A percentile compares a stretch with the other conserved stretches of the same genome.
Evolutionary conservation across 805 yeast species (phyloP).

Genomic region (Kluyveromyces siamensis): DNA sequence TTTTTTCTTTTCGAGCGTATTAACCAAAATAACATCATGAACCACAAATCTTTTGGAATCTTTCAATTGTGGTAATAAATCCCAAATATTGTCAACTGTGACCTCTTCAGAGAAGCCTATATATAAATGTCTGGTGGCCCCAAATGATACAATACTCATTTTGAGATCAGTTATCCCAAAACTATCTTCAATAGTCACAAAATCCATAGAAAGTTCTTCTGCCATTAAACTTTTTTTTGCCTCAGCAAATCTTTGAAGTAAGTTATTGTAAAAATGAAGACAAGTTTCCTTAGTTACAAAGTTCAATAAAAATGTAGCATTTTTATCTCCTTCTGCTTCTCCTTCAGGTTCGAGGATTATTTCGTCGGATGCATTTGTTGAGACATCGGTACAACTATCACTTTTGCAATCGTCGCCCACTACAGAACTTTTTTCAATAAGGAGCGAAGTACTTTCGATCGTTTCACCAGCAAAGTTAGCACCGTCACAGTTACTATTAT

Average conservation of each 20-base stretch:
- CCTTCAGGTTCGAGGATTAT: not conserved
- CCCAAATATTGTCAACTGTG: not conserved
- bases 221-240: constrained; percentile 32
- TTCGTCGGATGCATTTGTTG: too few species aligned
- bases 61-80: not conserved
- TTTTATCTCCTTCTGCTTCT: not conserved
- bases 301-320: constrained; percentile 15
- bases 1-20: constrained; percentile 8
- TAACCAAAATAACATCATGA: constrained; percentile 19
- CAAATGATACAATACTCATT: constrained; percentile 14
- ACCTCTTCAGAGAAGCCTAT: constrained; percentile 7
- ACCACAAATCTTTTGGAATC: constrained; percentile 16
- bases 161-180: constrained; percentile 8
- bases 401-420: too few species aligned
- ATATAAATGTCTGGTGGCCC: constrained; percentile 23
- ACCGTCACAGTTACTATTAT: not conserved
- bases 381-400: too few species aligned
- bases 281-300: constrained; percentile 29
- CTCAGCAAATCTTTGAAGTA: constrained; percentile 29
- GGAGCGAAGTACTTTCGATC: too few species aligned
- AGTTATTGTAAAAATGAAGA: constrained; percentile 30
- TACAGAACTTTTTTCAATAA: too few species aligned
- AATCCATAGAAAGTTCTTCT: constrained; percentile 29
- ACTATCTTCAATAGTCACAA: constrained; percentile 15
- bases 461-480: not conserved